A percentile compares a stretch with the other conserved stretches of the same genome.
phyloP scores from a whole-genome alignment of 805 yeast genomes.

The Danielia oregonensis region DNA sequence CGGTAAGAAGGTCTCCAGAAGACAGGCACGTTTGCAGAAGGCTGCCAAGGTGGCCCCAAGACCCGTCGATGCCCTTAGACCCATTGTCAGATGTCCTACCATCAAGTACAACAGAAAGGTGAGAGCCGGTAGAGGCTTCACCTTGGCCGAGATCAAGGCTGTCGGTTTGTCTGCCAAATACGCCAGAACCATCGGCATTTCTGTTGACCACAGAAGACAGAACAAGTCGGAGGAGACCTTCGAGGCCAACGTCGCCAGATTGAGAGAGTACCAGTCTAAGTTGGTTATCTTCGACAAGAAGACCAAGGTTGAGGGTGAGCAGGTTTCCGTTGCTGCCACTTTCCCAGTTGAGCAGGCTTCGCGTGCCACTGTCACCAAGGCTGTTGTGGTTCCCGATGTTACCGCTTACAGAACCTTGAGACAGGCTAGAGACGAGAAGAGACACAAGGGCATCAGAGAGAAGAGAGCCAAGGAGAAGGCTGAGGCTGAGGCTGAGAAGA shows the following conservation, averaged over 20 bases:
- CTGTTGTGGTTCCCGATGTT: conserved; percentile 69
- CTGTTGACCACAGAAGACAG: conserved; percentile 99
- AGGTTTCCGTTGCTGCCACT: conserved; percentile 66
- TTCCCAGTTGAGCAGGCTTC: conserved; percentile 90
- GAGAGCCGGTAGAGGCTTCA: conserved; percentile 99
- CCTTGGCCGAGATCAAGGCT: conserved; percentile 96
- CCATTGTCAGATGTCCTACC: conserved; percentile 98
- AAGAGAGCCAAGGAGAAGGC: conserved; percentile 97
- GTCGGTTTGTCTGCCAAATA: conserved; percentile 86
- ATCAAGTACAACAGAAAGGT: conserved; percentile 98
- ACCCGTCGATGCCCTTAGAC: conserved; percentile 95
- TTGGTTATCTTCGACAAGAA: conserved; percentile 94
- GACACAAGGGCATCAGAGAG: conserved; percentile 92
- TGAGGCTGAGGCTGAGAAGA: conserved; percentile 98
- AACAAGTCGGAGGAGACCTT: conserved; percentile 96
- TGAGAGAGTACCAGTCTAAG: conserved; percentile 93
- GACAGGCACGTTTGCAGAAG: conserved; percentile 88
- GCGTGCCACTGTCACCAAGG: conserved; percentile 77
- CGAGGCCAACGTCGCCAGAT: conserved; percentile 92
- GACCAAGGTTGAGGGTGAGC: conserved; percentile 71
- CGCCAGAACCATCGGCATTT: conserved; percentile 98
- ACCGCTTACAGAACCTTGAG: conserved; percentile 93
- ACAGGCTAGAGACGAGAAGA: conserved; percentile 91
- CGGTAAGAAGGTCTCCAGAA: conserved; percentile 97
- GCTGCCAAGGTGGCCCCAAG: conserved; percentile 97